A percentile compares a stretch with the other conserved stretches of the same genome.
These are phyloP conservation scores for Zostera marina DNA, from an alignment of 116 monocot species.

Conservation along the genomic window DNA sequence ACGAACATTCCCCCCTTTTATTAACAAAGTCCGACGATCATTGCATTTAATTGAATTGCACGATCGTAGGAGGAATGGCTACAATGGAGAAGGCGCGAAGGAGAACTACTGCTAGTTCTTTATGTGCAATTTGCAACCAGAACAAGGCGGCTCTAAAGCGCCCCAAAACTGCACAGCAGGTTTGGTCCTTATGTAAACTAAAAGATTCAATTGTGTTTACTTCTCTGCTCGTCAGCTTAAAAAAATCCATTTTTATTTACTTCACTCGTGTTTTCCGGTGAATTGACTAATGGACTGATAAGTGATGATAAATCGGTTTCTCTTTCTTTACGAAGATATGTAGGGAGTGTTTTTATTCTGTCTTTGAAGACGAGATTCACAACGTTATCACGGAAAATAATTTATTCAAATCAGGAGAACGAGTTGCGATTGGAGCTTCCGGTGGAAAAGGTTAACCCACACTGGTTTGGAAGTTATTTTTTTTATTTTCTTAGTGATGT, in stretches of 20 bases:
- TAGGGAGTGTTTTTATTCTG: slow-evolving; percentile 80
- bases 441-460: slow-evolving; percentile 73
- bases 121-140: slow-evolving; percentile 45
- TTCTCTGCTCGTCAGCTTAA: background rate
- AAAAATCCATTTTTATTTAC: background rate
- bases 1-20: too few species aligned
- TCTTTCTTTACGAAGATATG: slow-evolving; percentile 35
- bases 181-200: background rate
- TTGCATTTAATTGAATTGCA: background rate
- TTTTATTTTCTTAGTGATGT: background rate
- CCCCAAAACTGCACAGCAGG: slow-evolving; percentile 81
- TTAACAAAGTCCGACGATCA: too few species aligned
- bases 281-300: background rate
- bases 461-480: background rate
- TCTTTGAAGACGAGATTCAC: slow-evolving; percentile 97
- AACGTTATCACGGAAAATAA: slow-evolving; percentile 60
- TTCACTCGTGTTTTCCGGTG: background rate
- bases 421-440: slow-evolving; percentile 90
- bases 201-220: background rate
- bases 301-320: background rate
- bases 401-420: slow-evolving; percentile 83
- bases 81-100: background rate
- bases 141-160: slow-evolving; percentile 54
- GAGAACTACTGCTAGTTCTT: slow-evolving; percentile 14
- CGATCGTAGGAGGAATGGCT: background rate